Evolutionary conservation across 2,329 filamentous ascomycete species (phyloP), one percentile per base, ranked within the genome.

Genomic region (Orbilia oligospora): DNA sequence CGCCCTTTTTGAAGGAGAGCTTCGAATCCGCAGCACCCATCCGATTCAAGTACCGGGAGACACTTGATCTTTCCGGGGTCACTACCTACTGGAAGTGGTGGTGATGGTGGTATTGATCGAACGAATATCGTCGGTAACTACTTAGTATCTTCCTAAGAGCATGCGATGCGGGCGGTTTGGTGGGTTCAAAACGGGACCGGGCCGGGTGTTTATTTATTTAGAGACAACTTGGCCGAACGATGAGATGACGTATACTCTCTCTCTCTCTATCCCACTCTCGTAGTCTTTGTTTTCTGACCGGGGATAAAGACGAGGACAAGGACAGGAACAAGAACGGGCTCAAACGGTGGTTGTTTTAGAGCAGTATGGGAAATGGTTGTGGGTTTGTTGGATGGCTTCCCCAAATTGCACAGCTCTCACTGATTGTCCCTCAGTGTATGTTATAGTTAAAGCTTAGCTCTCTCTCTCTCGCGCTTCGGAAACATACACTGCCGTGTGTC

Each of bases 21-120:
- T 98, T 98, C 83, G 95, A 98, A 87, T 98, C 95, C 86, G 95
- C 97, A 84, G 95, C 95, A 85, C 96, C 96, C 96, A 99, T 99
- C 71, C 83, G 30, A 67, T 30, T 14, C 38, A 41, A 41, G 38
- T 14, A 41, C 14, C 38, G 38, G 38, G 16, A 41, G 38, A 41
- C 16, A 41, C 38, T 41, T 16, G 14, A 41, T 41, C 14, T n/a
- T 36, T 36, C 33, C 10, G 33, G 33, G 33, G 33, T 36, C 5
- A 36, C 33, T 36, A 30, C 30, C 8, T 3, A 36, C 33, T 36
- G 33, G 8, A 9, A 12, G 38, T 41, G 5, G 38, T 16, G 38
- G 14, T 41, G 38, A n/a, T 41, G 16, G 30, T 58, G 30, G 33
- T 22, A 30, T 46, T 67, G 44, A 24, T 22, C 46, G 20, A 49